A percentile compares a stretch with the other conserved stretches of the same genome.
These are phyloP conservation scores for Pseudomassariella vexata DNA, from an alignment of 2,329 filamentous ascomycete genomes.

Conservation along the genomic window DNA sequence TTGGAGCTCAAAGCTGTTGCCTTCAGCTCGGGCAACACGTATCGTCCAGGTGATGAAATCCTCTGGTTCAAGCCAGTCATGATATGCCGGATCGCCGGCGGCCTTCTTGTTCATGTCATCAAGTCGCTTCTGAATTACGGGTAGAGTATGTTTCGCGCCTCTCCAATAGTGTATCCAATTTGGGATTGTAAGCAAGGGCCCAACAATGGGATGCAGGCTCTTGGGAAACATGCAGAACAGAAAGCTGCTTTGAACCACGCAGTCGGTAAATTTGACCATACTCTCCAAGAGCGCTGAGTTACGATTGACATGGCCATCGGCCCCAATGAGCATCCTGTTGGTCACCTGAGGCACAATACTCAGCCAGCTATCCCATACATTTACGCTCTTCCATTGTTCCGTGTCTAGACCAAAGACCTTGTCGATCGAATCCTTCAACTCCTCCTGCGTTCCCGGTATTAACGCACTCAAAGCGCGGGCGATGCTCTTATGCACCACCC, in stretches of 20 bases:
- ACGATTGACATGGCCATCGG: conserved; percentile 26
- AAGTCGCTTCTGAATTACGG: conserved; percentile 44
- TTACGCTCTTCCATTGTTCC: conserved; percentile 31
- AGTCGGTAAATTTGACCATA: conserved; percentile 43
- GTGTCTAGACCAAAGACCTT: conserved; percentile 26
- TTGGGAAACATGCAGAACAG: conserved; percentile 40
- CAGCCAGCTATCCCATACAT: conserved; percentile 39
- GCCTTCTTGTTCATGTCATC: conserved; percentile 36
- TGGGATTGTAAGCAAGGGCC: conserved; percentile 35
- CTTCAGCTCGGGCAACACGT: conserved; percentile 40
- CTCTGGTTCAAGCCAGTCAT: conserved; percentile 39
- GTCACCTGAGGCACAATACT: conserved; percentile 36
- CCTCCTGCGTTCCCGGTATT: conserved; percentile 34
- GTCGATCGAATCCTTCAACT: conserved; percentile 31
- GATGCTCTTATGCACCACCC: conserved; percentile 37
- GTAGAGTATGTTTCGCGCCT: conserved; percentile 34
- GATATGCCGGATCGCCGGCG: conserved; percentile 31
- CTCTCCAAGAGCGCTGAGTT: conserved; percentile 39
- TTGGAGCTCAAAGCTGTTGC: conserved; percentile 34
- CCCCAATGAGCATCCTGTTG: conserved; percentile 38
- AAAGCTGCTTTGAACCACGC: conserved; percentile 38
- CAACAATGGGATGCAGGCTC: conserved; percentile 43
- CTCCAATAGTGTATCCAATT: conserved; percentile 42
- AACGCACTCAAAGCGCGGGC: conserved; percentile 32
- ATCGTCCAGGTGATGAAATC: conserved; percentile 56